Base-by-base conservation (phyloP, 768 basidiomycete genomes). In the Termitomyces sp. region DNA sequence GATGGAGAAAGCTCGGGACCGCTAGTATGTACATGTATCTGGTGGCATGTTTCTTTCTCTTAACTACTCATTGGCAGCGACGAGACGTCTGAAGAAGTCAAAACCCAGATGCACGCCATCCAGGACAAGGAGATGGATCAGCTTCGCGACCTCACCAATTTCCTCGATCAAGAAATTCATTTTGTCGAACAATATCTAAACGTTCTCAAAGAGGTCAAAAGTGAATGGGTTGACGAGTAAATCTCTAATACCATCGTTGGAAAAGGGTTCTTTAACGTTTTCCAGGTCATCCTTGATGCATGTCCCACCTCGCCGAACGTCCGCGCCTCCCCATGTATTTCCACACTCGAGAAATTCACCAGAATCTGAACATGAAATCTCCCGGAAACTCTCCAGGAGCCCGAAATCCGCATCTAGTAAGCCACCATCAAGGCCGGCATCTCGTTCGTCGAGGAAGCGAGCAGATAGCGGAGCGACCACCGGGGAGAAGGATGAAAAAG, bases 1-100 rank as follows among this genome's bases (percentile, higher is more conserved):
- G 65, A 73, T 90, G 60, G 82, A 87, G 45, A 78, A 77, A 33
- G 84, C 88, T 13, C 83, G 83, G 60, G 72, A 84, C 46, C 84
- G 92, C 66, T 94, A 90, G 92, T 94, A 66, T 65, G 85, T 56
- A 8, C 38, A 30, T 48, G 28, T 53, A 42, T 2, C 47, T 28
- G 30, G 38, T 10, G 56, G 52, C n/a, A 4, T 1, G 51, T 53
- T 28, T 22, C 18, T 18, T 10, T 33, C 50, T 13, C 38, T 40
- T 62, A 32, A 54, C 56, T 56, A 4, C 56, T 48, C 26, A 1
- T 54, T 50, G 52, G 9, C 63, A 94, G 94, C 63, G 92, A 96
- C 57, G 93, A 97, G 71, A 87, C 88, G 0, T 80, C 85, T 9
- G 89, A 94, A 66, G 92, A 95, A 61, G 82, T 95, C 0, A 87